Base-by-base conservation (phyloP, 306 rosid species). In the Cicer arietinum region DNA sequence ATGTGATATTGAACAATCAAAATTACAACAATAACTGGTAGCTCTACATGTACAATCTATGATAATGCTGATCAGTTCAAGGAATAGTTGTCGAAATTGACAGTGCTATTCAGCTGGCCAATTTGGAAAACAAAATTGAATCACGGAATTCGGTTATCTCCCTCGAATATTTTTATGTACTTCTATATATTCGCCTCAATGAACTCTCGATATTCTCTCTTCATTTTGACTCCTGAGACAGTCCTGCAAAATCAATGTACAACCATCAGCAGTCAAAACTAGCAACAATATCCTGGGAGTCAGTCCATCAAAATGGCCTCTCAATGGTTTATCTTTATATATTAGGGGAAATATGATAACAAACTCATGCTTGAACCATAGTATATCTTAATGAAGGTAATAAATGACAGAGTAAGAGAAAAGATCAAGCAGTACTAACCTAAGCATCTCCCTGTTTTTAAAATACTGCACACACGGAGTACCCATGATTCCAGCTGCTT, bases 401-500 rank as follows among this genome's bases (percentile, higher is more conserved):
- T n/a, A 56, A 30, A 56, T 45, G 40, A n/a, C n/a, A 77, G 37
- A 22, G 47, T 61, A 20, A 53, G 54, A 48, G 45, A 41, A 59
- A 75, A 79, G 77, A 67, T 58, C 46, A 74, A 17, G 40, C 69
- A 73, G 51, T 76, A 70, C 91, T 81, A 44, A 89, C 98, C 86
- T 76, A 74, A 94, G 52, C 93, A 88, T 91, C 80, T 91, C 97
- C 86, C 91, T 94, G 76, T 90, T 94, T 86, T 94, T 94, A 83
- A 91, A 94, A 84, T 84, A 94, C 86, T 94, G 97, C 83, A 91
- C 96, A 51, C 97, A 91, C n/a, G 97, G 98, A 74, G 98, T 91
- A 64, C 98, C 97, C 98, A 91, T 94, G 83, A 94, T 91, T 64
- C 91, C 97, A 42, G 96, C 98, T 77, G 98, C 98, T 85, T 87